Base-by-base conservation (phyloP, 768 basidiomycete genomes). In the Podaxis sp. region DNA sequence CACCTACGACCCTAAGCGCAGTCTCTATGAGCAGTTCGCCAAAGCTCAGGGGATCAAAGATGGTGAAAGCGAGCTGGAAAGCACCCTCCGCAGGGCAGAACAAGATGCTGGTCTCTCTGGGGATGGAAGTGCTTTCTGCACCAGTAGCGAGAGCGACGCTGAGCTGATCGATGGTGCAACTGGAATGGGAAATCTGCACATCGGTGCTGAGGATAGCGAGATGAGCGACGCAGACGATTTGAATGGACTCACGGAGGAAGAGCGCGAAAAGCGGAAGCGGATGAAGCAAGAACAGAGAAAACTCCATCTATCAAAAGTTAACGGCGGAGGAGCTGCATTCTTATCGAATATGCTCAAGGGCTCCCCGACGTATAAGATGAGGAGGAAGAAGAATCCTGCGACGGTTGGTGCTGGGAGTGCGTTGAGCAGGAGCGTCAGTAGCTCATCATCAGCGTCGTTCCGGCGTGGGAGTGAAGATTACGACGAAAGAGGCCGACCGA, bases 1-100 rank as follows among this genome's bases (percentile, higher is more conserved):
- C 79, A 85, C 84, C 29, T 97, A 95, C 74, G 94, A 97, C 71
- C 84, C 90, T 12, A 91, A 89, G 68, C 82, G 89, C 65, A 88
- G 87, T 64, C 81, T 97, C 22, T 96, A 90, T 72, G 94, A 97
- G 68, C 94, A 97, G 70, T 96, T 96, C 75, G 86, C 77, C 68
- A 77, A 77, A 49, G 76, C 77, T 9, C 70, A 75, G 7, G 78
- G 77, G 4, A 76, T 70, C 4, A 68, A 73, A n/a, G 78, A 80
- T 8, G 77, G 75, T 17, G 79, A 80, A 46, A 73, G 74, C 60
- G 80, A 78, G 57, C 68, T 76, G 19, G 80, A 77, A 47, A 70
- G 71, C 1, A 72, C 73, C 12, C 71, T 78, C 33, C 70, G 74
- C 9, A 69, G 74, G 27, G 72, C 70, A 7, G 71, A 73, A 13